Evolutionary conservation across 73 alveolate genomes (phyloP).

Genomic region (Tetrahymena elliotti): DNA sequence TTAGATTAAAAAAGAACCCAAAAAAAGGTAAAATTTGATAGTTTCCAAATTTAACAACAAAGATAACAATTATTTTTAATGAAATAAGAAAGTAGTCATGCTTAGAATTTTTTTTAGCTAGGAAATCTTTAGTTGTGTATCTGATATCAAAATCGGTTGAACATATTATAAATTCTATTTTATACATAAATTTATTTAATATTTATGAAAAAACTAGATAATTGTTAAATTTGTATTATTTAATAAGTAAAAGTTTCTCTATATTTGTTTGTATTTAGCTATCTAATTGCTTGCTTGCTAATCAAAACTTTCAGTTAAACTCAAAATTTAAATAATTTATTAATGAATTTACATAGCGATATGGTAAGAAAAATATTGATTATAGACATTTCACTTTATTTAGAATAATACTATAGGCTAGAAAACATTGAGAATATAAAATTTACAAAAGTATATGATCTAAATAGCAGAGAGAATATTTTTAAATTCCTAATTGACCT

Average conservation of each 20-base stretch:
- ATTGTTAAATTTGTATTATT: no score
- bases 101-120: background rate
- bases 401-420: background rate
- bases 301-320: background rate
- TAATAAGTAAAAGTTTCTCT: background rate
- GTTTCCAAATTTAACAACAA: background rate
- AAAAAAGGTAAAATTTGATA: background rate
- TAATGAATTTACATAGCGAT: background rate
- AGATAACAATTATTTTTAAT: background rate
- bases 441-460: background rate
- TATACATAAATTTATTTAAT: background rate
- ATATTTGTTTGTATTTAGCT: no score
- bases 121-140: background rate
- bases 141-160: background rate
- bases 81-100: background rate
- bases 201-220: background rate
- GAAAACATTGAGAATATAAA: background rate
- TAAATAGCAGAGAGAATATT: background rate
- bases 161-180: background rate
- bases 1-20: background rate
- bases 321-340: background rate
- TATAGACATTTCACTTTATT: background rate
- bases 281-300: no score
- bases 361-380: background rate
- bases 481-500: background rate